Conservation (phyloP, 2,329 filamentous ascomycete genomes). For the Metarhizium sp. region DNA sequence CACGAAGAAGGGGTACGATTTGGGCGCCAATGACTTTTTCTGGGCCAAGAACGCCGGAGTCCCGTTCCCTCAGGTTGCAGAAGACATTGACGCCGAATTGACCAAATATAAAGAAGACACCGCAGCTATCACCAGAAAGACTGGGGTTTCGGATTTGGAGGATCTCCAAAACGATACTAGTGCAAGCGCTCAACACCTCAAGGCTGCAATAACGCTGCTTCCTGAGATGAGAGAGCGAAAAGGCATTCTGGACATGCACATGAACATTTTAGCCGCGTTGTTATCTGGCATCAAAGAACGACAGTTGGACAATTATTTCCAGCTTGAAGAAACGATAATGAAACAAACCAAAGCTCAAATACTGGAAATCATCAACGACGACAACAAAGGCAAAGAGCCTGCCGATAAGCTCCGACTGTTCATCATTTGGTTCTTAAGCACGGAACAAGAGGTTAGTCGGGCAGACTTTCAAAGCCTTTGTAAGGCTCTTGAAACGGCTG, state of each 20-base stretch:
- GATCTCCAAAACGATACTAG: slow-evolving; percentile 85
- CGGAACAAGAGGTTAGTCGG: slow-evolving; percentile 77
- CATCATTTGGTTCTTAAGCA: slow-evolving; percentile 94
- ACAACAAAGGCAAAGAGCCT: slow-evolving; percentile 72
- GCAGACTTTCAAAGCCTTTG: slow-evolving; percentile 80
- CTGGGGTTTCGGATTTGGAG: slow-evolving; percentile 84
- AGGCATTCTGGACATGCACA: slow-evolving; percentile 92
- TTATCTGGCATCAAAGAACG: slow-evolving; percentile 80
- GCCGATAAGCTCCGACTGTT: slow-evolving; percentile 88
- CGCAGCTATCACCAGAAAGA: slow-evolving; percentile 88
- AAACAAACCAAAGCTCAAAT: slow-evolving; percentile 88
- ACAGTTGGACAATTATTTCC: slow-evolving; percentile 92
- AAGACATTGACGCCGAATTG: slow-evolving; percentile 89
- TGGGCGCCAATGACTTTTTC: slow-evolving; percentile 88
- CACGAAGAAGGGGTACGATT: slow-evolving; percentile 84
- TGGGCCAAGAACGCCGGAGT: slow-evolving; percentile 87
- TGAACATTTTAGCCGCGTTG: slow-evolving; percentile 85
- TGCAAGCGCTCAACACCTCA: slow-evolving; percentile 86
- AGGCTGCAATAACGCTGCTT: slow-evolving; percentile 86
- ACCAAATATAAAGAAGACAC: slow-evolving; percentile 94
- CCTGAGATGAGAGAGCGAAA: slow-evolving; percentile 91
- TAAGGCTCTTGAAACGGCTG: slow-evolving; percentile 67
- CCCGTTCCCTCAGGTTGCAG: slow-evolving; percentile 91
- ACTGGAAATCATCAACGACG: slow-evolving; percentile 73
- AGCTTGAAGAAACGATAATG: slow-evolving; percentile 84